These are phyloP conservation scores for Ilex asprella DNA, from an alignment of 257 asterid species.

Conservation along the genomic window DNA sequence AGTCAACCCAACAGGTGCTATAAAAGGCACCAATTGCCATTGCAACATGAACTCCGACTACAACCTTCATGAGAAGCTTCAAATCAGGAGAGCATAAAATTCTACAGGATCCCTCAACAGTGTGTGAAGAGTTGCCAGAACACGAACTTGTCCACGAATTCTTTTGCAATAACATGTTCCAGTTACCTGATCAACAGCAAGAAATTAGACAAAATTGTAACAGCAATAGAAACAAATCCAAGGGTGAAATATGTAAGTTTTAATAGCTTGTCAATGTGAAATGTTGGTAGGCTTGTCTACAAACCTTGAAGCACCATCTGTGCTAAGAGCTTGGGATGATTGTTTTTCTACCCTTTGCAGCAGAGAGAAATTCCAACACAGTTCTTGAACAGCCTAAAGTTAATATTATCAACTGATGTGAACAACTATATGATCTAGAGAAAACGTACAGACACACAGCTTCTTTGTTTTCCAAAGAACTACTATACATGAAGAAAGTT, in stretches of 20 bases:
- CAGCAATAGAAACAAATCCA: not conserved
- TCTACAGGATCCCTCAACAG: not conserved
- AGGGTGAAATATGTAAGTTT: not conserved
- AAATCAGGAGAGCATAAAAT: not conserved
- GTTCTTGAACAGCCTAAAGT: conserved; percentile 3
- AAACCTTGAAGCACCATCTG: conserved; percentile 7
- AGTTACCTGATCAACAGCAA: not conserved
- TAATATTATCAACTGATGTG: not conserved
- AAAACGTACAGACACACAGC: not conserved
- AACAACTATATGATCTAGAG: not conserved
- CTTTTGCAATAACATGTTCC: conserved; percentile 3
- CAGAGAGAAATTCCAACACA: conserved; percentile 1
- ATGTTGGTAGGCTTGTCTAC: too few species aligned
- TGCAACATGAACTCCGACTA: not conserved
- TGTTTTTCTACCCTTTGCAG: conserved; percentile 1
- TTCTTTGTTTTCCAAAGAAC: too few species aligned
- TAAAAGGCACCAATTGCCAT: conserved; percentile 2
- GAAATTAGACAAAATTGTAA: not conserved
- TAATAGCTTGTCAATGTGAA: too few species aligned
- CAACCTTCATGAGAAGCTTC: not conserved
- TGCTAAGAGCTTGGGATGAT: not conserved
- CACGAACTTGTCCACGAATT: not conserved
- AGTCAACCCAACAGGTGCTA: conserved; percentile 1
- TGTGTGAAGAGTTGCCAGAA: not conserved
- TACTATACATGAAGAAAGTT: too few species aligned